A percentile compares a stretch with the other conserved stretches of the same genome.
phyloP scores from a whole-genome alignment of 2,329 filamentous ascomycete species.

The Neonectria magnoliae region DNA sequence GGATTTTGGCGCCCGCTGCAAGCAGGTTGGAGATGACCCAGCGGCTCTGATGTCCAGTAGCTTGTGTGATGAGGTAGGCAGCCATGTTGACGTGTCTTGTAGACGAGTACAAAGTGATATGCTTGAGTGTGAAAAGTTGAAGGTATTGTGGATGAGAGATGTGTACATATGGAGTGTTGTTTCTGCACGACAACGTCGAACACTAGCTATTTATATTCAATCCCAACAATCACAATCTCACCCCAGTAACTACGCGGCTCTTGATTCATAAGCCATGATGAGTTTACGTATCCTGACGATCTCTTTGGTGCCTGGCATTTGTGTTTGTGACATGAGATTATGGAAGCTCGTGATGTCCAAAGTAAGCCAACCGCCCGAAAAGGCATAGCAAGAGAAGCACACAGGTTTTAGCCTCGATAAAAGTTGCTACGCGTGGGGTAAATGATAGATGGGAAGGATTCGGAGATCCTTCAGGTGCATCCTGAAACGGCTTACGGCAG shows the following conservation, averaged over 20 bases:
- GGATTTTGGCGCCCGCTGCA: slow-evolving; percentile 46
- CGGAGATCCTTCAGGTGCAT: too few species aligned
- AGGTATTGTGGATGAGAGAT: not conserved
- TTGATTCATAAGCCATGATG: slow-evolving; percentile 2
- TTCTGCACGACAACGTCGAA: not conserved
- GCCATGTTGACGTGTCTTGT: slow-evolving; percentile 39
- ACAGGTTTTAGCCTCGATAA: slow-evolving; percentile 16
- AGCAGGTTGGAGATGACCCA: slow-evolving; percentile 47
- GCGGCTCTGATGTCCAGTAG: slow-evolving; percentile 47
- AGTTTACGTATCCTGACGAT: not conserved
- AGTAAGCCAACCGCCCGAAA: not conserved
- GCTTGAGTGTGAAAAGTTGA: not conserved
- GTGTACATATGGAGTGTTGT: not conserved
- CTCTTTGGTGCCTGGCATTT: not conserved
- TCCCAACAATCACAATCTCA: not conserved
- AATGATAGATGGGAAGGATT: not conserved
- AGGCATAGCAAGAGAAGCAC: not conserved
- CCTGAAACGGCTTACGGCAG: not conserved
- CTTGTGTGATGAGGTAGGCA: slow-evolving; percentile 49
- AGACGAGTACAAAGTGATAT: not conserved
- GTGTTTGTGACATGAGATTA: not conserved
- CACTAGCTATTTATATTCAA: not conserved
- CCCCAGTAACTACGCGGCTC: not conserved
- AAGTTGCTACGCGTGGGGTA: slow-evolving; percentile 28
- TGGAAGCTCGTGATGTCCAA: not conserved